Percentiles rank a stretch among this genome's conserved stretches.
phyloP scores from a whole-genome alignment of 2,329 filamentous ascomycete genomes.

The Sporothrix curviconia region DNA sequence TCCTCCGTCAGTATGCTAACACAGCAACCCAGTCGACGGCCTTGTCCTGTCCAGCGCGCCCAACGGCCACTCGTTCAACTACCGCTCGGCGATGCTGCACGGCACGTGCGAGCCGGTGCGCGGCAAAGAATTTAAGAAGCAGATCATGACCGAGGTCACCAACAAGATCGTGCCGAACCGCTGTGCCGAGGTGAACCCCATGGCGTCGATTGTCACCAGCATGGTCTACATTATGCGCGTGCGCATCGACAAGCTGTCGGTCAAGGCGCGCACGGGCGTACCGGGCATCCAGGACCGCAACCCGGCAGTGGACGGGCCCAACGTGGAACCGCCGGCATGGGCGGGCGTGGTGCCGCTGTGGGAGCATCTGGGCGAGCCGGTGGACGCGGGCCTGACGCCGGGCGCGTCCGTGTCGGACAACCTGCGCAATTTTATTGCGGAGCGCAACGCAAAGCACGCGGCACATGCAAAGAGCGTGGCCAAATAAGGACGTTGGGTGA shows the following conservation, averaged over 20 bases:
- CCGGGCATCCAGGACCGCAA: conserved; percentile 18
- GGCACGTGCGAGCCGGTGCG: conserved; percentile 15
- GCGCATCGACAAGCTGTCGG: conserved; percentile 15
- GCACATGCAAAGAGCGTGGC: conserved; percentile 9
- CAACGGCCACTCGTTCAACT: conserved; percentile 21
- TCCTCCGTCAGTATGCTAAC: not conserved
- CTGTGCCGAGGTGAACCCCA: conserved; percentile 18
- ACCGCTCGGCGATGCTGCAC: conserved; percentile 18
- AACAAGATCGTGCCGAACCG: conserved; percentile 16
- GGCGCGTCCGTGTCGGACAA: conserved; percentile 8
- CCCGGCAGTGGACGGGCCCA: conserved; percentile 14
- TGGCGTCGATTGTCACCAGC: conserved; percentile 16
- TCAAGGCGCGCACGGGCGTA: conserved; percentile 16
- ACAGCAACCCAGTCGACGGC: conserved; percentile 14
- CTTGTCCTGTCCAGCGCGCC: conserved; percentile 18
- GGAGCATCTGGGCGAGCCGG: conserved; percentile 18
- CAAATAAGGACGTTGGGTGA: not conserved
- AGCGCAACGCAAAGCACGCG: conserved; percentile 12
- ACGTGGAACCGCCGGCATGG: conserved; percentile 12
- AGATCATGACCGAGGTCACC: conserved; percentile 17
- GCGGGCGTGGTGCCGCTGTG: conserved; percentile 19
- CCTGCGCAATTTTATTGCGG: conserved; percentile 7
- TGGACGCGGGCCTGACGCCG: conserved; percentile 18
- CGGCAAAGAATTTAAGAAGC: not conserved
- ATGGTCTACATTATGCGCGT: conserved; percentile 18